Evolutionary conservation across 345 rosid genomes (phyloP), one percentile per base, ranked within the genome.

Genomic region (Arabidopsis suecica): DNA sequence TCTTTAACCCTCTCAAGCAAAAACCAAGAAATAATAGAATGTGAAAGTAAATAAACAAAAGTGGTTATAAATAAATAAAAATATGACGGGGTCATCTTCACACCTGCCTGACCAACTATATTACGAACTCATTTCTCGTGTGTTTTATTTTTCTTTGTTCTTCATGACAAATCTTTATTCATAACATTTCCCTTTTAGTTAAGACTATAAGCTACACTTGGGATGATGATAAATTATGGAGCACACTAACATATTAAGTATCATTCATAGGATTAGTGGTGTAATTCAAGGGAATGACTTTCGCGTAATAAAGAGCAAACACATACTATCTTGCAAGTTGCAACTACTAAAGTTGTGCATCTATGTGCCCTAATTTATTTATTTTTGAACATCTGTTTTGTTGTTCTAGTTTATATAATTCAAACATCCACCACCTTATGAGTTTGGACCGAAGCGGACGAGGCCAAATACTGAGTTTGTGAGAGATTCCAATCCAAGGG

Each of bases 91-190:
- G 47, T 69, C 56, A 34, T 63, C 36, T 22, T 64, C 77, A 73
- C 41, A 48, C 65, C 10, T 65, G 33, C 10, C 28, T 73, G n/a
- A 61, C 49, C 59, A 56, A 55, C 64, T 64, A 32, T 56, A 14
- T n/a, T 65, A 51, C 33, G 20, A 65, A 73, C 50, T 45, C 33
- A 57, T 10, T 45, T 65, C 32, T 74, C 50, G 72, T 74, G 59
- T 42, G 20, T 44, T 45, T 45, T 44, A 28, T 41, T 14, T 56
- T 11, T 3, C 10, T 10, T 16, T 53, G 36, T 51, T 38, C 54
- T 14, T 41, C 23, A 62, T 48, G 25, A 18, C 45, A 62, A 3
- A 28, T 13, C 10, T 2, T 1, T 6, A 3, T 25, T 69, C 63
- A 41, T 44, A 18, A 57, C 9, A 42, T 57, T 59, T 9, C 16